Base-by-base conservation (phyloP, 106 monocot genomes). In the Xerophyta viscosa region DNA sequence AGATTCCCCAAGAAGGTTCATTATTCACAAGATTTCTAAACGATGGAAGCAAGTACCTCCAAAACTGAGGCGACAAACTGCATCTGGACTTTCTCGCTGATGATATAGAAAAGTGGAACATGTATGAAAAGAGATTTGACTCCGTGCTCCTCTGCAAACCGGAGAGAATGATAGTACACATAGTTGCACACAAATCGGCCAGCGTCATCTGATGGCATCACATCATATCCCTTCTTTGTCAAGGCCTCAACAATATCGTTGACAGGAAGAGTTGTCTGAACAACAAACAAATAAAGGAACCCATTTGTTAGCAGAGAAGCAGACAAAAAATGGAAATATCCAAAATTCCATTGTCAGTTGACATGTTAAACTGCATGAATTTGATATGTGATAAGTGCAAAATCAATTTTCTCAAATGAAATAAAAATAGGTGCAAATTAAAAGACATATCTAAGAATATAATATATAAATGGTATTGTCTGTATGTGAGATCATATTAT, bases 151-250 rank as follows among this genome's bases (percentile, higher is more conserved):
- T 92, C 87, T 9, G 87, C 60, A 27, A 92, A 92, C 33, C 66
- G 65, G 28, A 88, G 78, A 45, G 88, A 88, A 60, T 88, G 82
- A 31, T 88, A 88, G 58, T 88, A 88, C 31, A 88, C 82, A 72
- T 72, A 88, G 36, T 88, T 88, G 77, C 88, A 88, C 27, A 88
- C 88, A 46, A 88, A 88, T 44, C 88, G 65, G 24, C 88, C 88
- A 39, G 88, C 82, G 61, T 88, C 88, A 22, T 76, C 66, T 24
- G 88, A 88, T 29, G 62, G 71, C 21, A 64, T 31, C 29, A 88
- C 88, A 17, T 71, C 56, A 45, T 78, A 88, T 45, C 71, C 87
- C 71, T 65, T 70, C 29, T 71, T 68, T 20, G 67, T 62, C 21
- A 88, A 56, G 28, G 54, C 41, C 63, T 70, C 69, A 0, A 49